Evolutionary conservation across 495 filamentous ascomycete genomes (phyloP), one percentile per base, ranked within the genome.

Genomic region (Glarea lozoyensis): DNA sequence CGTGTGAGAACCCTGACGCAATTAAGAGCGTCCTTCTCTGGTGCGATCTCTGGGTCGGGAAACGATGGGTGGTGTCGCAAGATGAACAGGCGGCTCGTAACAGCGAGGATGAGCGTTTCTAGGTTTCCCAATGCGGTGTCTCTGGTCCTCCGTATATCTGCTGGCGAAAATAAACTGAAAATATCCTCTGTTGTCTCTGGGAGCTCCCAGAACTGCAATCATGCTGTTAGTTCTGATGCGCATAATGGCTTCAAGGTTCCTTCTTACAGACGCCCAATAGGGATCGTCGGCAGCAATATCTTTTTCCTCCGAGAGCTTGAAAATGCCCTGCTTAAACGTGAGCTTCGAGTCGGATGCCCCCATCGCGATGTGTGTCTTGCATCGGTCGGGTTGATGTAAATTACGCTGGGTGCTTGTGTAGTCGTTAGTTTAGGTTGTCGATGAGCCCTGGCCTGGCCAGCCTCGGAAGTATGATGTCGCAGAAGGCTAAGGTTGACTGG

Each of bases 331-430:
- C 66, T 97, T 99, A 78, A 99, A 97, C 55, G 88, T 86, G 55
- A 96, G 82, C 78, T 99, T 99, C 50, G 90, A 96, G 70, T 99
- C 93, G 62, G 92, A 95, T 57, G 92, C 92, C 60, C 92, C 92
- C 92, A 99, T 99, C 7, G 17, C 55, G 37, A 45, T 43, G 52
- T 48, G 48, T 21, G 19, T 13, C 44, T 38, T 11, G 48, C 53
- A 52, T 52, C 19, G 36, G 42, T 35, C 37, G 48, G n/a, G n/a
- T n/a, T n/a, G n/a, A n/a, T n/a, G n/a, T n/a, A n/a, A n/a, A n/a
- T n/a, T n/a, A n/a, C n/a, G n/a, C n/a, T n/a, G n/a, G 23, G 18
- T 12, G 23, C 4, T 15, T 27, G 38, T 40, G 36, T 13, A 23
- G n/a, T 20, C 17, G 31, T 34, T 13, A 13, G n/a, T 34, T 6